Evolutionary conservation across 345 rosid genomes (phyloP).

Genomic region (Sisymbrium irio): DNA sequence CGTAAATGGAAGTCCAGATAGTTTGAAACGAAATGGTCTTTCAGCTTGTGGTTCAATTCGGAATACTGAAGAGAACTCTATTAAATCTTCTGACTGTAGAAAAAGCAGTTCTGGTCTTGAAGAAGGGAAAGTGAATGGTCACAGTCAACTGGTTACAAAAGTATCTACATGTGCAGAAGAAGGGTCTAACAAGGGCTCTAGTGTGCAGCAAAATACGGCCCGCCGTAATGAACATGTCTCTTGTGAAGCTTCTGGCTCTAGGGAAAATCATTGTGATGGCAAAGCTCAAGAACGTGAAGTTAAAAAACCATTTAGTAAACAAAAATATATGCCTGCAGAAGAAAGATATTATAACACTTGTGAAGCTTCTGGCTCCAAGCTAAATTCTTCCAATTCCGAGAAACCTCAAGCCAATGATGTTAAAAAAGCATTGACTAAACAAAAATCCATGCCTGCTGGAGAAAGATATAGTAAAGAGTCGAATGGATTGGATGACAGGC

Average conservation of each 20-base stretch:
- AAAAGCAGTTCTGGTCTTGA: conserved; percentile 17
- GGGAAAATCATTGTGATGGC: conserved; percentile 17
- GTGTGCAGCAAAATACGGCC: neutral
- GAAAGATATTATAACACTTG: conserved; percentile 1
- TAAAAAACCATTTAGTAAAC: conserved; percentile 10
- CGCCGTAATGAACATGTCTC: neutral
- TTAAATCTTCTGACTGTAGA: conserved; percentile 16
- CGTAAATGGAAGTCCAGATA: conserved; percentile 1
- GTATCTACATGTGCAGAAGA: conserved; percentile 27
- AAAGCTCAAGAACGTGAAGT: conserved; percentile 30
- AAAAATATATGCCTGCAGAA: conserved; percentile 27
- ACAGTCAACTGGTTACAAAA: conserved; percentile 15
- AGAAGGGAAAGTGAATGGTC: conserved; percentile 26
- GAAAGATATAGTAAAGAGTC: conserved; percentile 31
- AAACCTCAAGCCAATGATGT: conserved; percentile 10
- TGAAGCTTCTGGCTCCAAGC: conserved; percentile 28
- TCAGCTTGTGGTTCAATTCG: conserved; percentile 25
- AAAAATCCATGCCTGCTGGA: conserved; percentile 29
- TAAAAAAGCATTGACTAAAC: conserved; percentile 18
- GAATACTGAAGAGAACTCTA: neutral
- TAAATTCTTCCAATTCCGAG: neutral
- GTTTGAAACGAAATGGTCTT: conserved; percentile 26
- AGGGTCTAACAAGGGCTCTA: conserved; percentile 19
- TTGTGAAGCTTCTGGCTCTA: conserved; percentile 17
- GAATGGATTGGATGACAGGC: conserved; percentile 40